Evolutionary conservation across 768 basidiomycete genomes (phyloP), one percentile per base, ranked within the genome.

Genomic region (Kwoniella mangroviensis): DNA sequence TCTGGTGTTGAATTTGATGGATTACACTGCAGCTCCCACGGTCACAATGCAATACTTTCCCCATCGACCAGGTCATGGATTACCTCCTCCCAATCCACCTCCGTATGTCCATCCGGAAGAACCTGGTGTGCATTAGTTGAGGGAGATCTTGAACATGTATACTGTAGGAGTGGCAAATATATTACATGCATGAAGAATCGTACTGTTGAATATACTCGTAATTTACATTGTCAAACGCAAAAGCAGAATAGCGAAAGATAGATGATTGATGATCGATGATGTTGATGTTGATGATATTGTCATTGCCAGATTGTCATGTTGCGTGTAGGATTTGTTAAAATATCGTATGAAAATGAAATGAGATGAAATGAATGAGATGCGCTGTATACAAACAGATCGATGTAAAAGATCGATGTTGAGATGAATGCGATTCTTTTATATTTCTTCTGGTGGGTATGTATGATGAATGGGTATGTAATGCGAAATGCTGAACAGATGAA

Each of bases 141-240:
- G 34, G 6, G 34, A 34, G 34, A 34, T 34, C 34, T 34, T 34
- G 34, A 34, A 34, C 34, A 34, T 34, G 34, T 34, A 56, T 56
- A n/a, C n/a, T n/a, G n/a, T n/a, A 22, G 21, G 17, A 24, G 17
- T 21, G 34, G 21, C 28, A 43, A 59, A 42, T 62, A 51, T 42
- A 62, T 62, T 51, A 51, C 45, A 51, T 62, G 42, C 42, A 62
- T 43, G 60, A 43, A 62, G 34, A 41, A 62, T 22, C 28, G 34
- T 28, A 60, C 22, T 57, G 56, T 26, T 43, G 28, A 12, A 43
- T 40, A n/a, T n/a, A 26, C 24, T 41, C 24, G 21, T 22, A 54
- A 22, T n/a, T 22, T 19, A 11, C 21, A 54, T 54, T n/a, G 17
- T 21, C 11, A 0, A 3, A 22, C 53, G n/a, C 53, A 54, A 54